These are phyloP conservation scores for Groenewaldozyma tartarivorans DNA, from an alignment of 805 yeast genomes.

Conservation along the genomic window DNA sequence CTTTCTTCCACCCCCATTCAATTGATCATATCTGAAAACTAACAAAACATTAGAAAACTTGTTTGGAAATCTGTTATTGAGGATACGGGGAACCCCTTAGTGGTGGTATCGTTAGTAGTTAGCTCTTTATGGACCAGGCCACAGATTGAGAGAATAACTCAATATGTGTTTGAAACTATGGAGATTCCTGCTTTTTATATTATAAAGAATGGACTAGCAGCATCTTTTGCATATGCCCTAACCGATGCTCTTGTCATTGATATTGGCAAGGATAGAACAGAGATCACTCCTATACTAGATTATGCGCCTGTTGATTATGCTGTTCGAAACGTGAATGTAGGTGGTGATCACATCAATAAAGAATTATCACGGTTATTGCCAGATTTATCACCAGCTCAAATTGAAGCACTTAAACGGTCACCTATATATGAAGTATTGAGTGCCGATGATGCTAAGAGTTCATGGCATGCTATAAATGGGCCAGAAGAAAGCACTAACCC, in stretches of 20 bases:
- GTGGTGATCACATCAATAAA: conserved; percentile 58
- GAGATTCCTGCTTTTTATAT: conserved; percentile 66
- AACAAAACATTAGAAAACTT: conserved; percentile 33
- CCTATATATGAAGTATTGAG: conserved; percentile 70
- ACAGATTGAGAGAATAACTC: conserved; percentile 60
- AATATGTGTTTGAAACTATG: conserved; percentile 64
- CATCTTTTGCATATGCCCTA: conserved; percentile 58
- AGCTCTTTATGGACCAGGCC: conserved; percentile 61
- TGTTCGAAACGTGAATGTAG: conserved; percentile 38
- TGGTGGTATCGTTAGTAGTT: conserved; percentile 62
- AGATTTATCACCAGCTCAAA: conserved; percentile 42
- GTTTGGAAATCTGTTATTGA: conserved; percentile 40
- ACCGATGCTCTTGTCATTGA: conserved; percentile 69
- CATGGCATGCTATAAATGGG: conserved; percentile 53
- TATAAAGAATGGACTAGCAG: conserved; percentile 56
- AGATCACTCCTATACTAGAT: conserved; percentile 71
- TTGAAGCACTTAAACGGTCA: conserved; percentile 67
- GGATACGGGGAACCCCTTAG: conserved; percentile 27
- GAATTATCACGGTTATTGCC: conserved; percentile 49
- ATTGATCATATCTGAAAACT: too few relatives aligned
- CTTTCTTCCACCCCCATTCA: too few relatives aligned
- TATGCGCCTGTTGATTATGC: conserved; percentile 55
- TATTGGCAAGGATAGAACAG: conserved; percentile 67
- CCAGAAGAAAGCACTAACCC: conserved; percentile 8
- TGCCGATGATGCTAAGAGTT: conserved; percentile 48